phyloP scores from a whole-genome alignment of 176 grass and related monocot species.

The Bromus sterilis region DNA sequence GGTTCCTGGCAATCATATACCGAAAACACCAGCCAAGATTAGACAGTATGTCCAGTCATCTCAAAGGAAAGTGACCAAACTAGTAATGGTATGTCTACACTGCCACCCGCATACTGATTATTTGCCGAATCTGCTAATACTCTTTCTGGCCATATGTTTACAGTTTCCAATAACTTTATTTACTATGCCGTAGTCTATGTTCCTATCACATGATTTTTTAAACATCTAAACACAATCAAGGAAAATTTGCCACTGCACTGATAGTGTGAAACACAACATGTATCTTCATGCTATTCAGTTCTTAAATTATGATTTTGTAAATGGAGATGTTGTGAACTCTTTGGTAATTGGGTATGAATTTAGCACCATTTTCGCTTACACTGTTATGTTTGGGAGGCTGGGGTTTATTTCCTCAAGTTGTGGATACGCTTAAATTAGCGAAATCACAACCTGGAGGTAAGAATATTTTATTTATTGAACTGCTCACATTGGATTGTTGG shows the following conservation, averaged over 20 bases:
- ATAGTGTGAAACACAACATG: constrained; percentile 2
- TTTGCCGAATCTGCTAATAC: constrained; percentile 14
- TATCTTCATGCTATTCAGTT: constrained; percentile 12
- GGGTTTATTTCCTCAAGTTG: not conserved
- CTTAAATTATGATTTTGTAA: not conserved
- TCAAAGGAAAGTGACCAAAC: constrained; percentile 86
- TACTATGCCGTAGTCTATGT: not conserved
- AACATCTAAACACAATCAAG: not conserved
- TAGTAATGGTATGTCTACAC: constrained; percentile 84
- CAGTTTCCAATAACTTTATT: constrained; percentile 3
- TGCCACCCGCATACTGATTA: constrained; percentile 11
- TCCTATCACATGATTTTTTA: not conserved
- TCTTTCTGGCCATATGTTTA: constrained; percentile 19
- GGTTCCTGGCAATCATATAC: constrained; percentile 70
- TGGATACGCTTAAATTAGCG: not conserved
- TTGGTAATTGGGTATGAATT: not conserved
- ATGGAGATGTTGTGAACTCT: not conserved
- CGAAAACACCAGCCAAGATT: constrained; percentile 79
- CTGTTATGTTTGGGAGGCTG: not conserved
- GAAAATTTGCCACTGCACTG: not conserved
- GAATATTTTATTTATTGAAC: not conserved
- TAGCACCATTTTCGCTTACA: not conserved
- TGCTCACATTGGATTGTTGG: not conserved
- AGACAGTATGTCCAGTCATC: constrained; percentile 80
- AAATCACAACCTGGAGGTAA: not conserved